phyloP scores from a whole-genome alignment of 2,329 filamentous ascomycete species.

The Thielaviopsis punctulata region DNA sequence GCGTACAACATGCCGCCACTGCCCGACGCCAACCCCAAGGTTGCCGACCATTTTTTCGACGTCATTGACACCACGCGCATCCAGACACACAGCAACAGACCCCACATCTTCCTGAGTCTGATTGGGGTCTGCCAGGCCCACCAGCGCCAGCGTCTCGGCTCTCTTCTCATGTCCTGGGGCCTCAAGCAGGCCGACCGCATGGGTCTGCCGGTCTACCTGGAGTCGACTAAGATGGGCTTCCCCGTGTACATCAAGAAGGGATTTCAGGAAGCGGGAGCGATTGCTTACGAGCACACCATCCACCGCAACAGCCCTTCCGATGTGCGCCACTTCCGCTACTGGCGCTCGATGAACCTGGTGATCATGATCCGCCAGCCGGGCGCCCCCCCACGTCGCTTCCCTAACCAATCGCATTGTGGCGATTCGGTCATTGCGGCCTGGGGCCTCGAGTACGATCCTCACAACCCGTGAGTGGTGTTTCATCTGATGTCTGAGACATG shows the following conservation, averaged over 20 bases:
- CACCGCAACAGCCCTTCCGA: background rate
- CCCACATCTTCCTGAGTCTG: conserved; percentile 9
- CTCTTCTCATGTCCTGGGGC: conserved; percentile 8
- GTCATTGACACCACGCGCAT: conserved; percentile 7
- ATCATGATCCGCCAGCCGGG: conserved; percentile 7
- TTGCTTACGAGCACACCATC: conserved; percentile 6
- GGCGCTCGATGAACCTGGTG: conserved; percentile 5
- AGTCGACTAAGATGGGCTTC: conserved; percentile 8
- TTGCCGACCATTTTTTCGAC: conserved; percentile 9
- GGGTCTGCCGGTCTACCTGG: conserved; percentile 7
- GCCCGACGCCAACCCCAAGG: conserved; percentile 1
- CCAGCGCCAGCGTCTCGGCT: conserved; percentile 4
- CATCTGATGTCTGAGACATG: no score
- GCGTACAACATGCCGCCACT: background rate
- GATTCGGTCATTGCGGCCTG: background rate
- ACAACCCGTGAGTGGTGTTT: background rate
- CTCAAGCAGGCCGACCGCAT: conserved; percentile 7
- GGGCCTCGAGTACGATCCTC: background rate
- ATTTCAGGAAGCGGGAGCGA: conserved; percentile 5
- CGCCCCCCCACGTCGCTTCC: background rate
- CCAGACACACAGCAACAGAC: conserved; percentile 7
- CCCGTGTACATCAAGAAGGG: conserved; percentile 8
- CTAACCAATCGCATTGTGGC: background rate
- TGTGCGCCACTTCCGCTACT: conserved; percentile 3
- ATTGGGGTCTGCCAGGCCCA: conserved; percentile 6